Evolutionary conservation across 2,329 filamentous ascomycete species (phyloP).

Genomic region (Lizonia empirigonia): DNA sequence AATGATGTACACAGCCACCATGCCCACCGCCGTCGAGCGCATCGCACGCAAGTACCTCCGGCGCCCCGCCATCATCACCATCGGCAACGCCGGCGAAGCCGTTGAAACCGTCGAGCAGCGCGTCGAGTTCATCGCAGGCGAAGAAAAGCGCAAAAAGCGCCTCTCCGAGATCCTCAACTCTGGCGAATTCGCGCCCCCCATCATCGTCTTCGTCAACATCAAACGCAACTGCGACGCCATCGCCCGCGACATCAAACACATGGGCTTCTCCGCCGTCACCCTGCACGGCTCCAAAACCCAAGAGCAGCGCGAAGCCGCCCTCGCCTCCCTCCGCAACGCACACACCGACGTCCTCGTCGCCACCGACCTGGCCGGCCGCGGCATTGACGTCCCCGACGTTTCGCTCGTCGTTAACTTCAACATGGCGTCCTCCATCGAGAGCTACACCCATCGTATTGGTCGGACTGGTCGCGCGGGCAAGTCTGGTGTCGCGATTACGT

Average conservation of each 20-base stretch:
- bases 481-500: conserved; percentile 94
- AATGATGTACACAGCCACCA: conserved; percentile 99
- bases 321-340: conserved; percentile 81
- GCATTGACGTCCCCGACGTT: conserved; percentile 97
- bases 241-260: conserved; percentile 89
- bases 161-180: conserved; percentile 87
- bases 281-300: conserved; percentile 96
- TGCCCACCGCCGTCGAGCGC: conserved; percentile 89
- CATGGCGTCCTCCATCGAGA: conserved; percentile 92
- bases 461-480: conserved; percentile 97
- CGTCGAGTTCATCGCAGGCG: conserved; percentile 86
- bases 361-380: conserved; percentile 91
- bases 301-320: conserved; percentile 92
- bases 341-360: conserved; percentile 88
- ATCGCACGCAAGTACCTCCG: conserved; percentile 98
- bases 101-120: conserved; percentile 98
- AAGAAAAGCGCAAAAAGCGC: conserved; percentile 96
- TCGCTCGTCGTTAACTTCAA: conserved; percentile 98
- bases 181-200: conserved; percentile 80
- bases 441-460: conserved; percentile 95
- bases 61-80: conserved; percentile 89
- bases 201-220: conserved; percentile 99
- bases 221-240: conserved; percentile 98
- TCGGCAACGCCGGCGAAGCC: conserved; percentile 92
- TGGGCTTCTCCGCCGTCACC: conserved; percentile 89